Conservation (phyloP, 2,329 filamentous ascomycete genomes). For the Fusarium sp. region DNA sequence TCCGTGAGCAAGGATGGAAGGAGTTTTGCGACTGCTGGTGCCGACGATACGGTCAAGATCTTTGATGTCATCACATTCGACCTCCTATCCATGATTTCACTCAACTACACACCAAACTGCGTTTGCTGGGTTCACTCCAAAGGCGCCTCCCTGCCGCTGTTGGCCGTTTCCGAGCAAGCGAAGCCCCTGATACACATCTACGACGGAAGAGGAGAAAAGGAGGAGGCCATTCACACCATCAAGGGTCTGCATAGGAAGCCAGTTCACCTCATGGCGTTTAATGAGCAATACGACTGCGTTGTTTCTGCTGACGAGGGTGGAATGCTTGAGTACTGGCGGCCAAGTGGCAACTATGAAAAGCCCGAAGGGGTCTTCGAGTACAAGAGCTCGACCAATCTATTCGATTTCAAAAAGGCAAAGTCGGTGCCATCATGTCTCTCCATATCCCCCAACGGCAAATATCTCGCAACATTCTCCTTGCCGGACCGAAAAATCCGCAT, state of each 20-base stretch:
- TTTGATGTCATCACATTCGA: conserved; percentile 89
- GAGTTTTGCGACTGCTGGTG: conserved; percentile 90
- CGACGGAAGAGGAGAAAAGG: conserved; percentile 87
- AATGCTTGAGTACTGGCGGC: conserved; percentile 97
- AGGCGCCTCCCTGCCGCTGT: conserved; percentile 85
- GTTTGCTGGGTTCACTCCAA: conserved; percentile 93
- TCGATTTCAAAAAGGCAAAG: conserved; percentile 97
- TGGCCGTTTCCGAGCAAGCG: conserved; percentile 83
- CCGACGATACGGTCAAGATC: conserved; percentile 82
- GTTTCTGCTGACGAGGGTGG: conserved; percentile 88
- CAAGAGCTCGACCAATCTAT: conserved; percentile 93
- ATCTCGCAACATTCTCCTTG: conserved; percentile 89
- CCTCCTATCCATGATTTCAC: conserved; percentile 81
- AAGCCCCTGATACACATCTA: conserved; percentile 83
- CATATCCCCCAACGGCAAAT: conserved; percentile 85
- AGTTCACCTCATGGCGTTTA: conserved; percentile 89
- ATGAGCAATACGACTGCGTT: conserved; percentile 88
- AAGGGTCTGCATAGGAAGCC: conserved; percentile 83
- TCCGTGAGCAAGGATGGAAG: conserved; percentile 90
- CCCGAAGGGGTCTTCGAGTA: conserved; percentile 91
- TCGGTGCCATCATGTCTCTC: conserved; percentile 83
- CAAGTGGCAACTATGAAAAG: conserved; percentile 84
- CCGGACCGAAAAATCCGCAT: conserved; percentile 93
- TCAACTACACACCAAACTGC: conserved; percentile 79
- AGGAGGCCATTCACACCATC: conserved; percentile 80